Percentiles rank a stretch among this genome's conserved stretches.
Conservation (phyloP, 495 filamentous ascomycete species). For the Astrocystis sublimbata region DNA sequence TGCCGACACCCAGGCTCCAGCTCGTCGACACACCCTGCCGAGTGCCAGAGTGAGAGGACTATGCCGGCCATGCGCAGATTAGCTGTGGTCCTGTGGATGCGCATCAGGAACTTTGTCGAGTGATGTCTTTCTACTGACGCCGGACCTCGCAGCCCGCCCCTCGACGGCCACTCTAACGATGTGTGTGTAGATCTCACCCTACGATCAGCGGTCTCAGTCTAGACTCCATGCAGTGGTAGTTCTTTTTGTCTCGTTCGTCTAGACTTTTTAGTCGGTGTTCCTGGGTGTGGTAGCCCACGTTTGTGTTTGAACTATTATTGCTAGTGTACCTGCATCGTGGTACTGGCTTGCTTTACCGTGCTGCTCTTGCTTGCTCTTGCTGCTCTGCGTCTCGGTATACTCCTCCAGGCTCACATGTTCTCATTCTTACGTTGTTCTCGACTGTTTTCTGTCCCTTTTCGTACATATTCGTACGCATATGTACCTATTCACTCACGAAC, state of each 20-base stretch:
- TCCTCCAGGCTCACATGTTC: background rate
- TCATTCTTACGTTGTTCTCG: background rate
- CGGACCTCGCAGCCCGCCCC: background rate
- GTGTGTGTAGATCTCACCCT: conserved; percentile 1
- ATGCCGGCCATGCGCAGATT: no score
- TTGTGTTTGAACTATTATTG: no score
- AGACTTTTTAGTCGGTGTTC: background rate
- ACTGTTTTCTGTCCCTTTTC: conserved; percentile 6
- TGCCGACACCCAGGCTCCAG: no score
- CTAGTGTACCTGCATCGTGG: background rate
- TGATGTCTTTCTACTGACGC: background rate
- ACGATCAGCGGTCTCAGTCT: background rate
- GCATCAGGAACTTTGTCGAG: background rate
- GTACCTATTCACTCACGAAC: background rate
- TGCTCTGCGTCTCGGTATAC: no score
- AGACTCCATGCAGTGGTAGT: background rate
- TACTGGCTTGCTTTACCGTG: no score
- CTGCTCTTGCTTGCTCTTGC: no score
- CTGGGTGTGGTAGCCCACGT: no score
- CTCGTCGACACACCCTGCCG: no score
- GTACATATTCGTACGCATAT: background rate
- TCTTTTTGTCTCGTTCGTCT: conserved; percentile 2
- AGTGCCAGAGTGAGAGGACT: no score
- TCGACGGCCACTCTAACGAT: conserved; percentile 2
- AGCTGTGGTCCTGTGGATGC: background rate